Base-by-base conservation (phyloP, 2,329 filamentous ascomycete species). In the Colletotrichum theobromicola region DNA sequence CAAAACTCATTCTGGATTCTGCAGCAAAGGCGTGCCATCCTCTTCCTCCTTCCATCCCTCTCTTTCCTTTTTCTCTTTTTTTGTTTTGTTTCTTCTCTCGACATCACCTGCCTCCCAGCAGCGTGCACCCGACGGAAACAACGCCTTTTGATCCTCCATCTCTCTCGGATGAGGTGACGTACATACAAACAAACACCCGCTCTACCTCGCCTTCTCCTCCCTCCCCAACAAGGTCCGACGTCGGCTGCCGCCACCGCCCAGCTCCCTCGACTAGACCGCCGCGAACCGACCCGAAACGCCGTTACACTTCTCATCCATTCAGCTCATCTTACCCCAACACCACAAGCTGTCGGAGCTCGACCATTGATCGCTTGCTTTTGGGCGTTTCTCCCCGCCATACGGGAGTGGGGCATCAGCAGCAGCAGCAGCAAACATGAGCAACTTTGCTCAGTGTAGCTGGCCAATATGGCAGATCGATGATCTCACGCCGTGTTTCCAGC, bases 401-500 rank as follows among this genome's bases (percentile, higher is more conserved):
- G 63, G 68, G 66, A 75, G 67, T 72, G 63, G 72, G 68, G 63
- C 58, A 64, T 72, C 72, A 70, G 75, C 75, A 80, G 63, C 67
- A 65, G 63, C 64, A 64, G 75, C 74, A 70, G 75, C 75, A 80
- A 83, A 77, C 77, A 87, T 87, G 85, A 84, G 85, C 73, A 65
- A 35, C 78, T 88, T 90, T 82, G 89, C 88, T 80, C 87, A 86
- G 75, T 91, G 90, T 81, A 82, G 85, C 65, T 89, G 87, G 89
- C 89, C 90, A 66, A 84, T 91, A 82, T 93, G 92, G 92, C 86
- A 84, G 76, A 83, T 90, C 76, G 92, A 93, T 83, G 92, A 93
- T 84, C 90, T 93, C 78, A 90, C 87, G 57, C 84, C 85, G 67
- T 93, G 92, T 82, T 92, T 93, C 81, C 89, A 89, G 79, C 86